phyloP scores from a whole-genome alignment of 768 basidiomycete species.

The Boletellus ananiceps region DNA sequence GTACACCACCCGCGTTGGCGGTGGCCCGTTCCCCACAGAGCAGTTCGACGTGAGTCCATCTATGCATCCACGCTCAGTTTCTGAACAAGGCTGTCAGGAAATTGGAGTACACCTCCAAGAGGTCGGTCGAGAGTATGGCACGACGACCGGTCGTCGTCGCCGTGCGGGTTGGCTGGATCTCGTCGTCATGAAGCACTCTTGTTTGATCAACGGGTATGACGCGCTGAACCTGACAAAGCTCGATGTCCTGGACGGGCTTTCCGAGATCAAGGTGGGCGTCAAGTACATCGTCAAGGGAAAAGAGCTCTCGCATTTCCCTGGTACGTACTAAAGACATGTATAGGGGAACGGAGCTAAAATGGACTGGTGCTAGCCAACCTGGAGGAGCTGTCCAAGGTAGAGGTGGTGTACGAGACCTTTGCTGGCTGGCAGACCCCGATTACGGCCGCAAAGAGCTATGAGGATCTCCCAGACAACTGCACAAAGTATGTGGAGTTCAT shows the following conservation, averaged over 20 bases:
- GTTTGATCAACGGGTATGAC: constrained; percentile 94
- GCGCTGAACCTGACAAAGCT: constrained; percentile 92
- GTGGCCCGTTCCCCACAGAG: constrained; percentile 97
- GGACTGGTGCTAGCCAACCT: constrained; percentile 61
- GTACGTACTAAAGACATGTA: constrained; percentile 37
- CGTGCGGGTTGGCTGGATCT: constrained; percentile 98
- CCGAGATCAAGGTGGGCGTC: constrained; percentile 84
- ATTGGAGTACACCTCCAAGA: constrained; percentile 87
- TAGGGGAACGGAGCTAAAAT: background rate
- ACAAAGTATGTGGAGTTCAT: constrained; percentile 84
- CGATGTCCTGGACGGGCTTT: constrained; percentile 80
- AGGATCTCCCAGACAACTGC: constrained; percentile 79
- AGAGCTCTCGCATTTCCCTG: constrained; percentile 82
- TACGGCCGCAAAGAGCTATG: constrained; percentile 54
- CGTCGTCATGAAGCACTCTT: constrained; percentile 90
- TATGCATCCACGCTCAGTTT: background rate
- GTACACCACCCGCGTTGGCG: constrained; percentile 98
- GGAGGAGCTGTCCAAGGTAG: constrained; percentile 68
- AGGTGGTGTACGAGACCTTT: constrained; percentile 84
- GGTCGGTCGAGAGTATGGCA: constrained; percentile 88
- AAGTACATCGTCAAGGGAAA: constrained; percentile 76
- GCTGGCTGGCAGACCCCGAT: constrained; percentile 91
- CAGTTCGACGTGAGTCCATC: constrained; percentile 69
- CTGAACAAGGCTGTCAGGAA: constrained; percentile 41
- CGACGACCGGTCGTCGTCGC: constrained; percentile 86